These are phyloP conservation scores for Plantago ovata DNA, from an alignment of 257 asterid species.

Conservation along the genomic window DNA sequence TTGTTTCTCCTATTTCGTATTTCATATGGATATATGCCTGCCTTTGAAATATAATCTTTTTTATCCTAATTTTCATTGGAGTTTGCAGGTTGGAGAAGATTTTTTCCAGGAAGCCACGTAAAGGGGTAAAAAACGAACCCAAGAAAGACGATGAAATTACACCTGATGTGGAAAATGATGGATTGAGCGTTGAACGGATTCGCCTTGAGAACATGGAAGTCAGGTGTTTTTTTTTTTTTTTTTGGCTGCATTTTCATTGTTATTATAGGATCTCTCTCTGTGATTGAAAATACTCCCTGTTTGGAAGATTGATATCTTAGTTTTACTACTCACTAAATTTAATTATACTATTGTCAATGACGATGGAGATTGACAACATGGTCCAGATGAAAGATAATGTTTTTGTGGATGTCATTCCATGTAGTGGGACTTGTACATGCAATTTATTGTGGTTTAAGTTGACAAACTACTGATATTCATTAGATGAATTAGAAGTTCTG, in stretches of 20 bases:
- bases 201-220: conserved; percentile 84
- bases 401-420: too few relatives aligned
- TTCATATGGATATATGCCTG: conserved; percentile 7
- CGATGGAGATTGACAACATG: too few relatives aligned
- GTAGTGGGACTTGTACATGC: too few relatives aligned
- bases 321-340: too few relatives aligned
- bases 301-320: too few relatives aligned
- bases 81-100: conserved; percentile 55
- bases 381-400: too few relatives aligned
- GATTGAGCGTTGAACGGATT: conserved; percentile 74
- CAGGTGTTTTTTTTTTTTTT: conserved; percentile 50
- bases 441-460: too few relatives aligned
- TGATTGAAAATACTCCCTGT: too few relatives aligned
- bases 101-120: conserved; percentile 53
- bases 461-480: too few relatives aligned
- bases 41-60: conserved; percentile 8
- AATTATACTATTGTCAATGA: too few relatives aligned
- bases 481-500: too few relatives aligned
- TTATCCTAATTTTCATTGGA: background rate
- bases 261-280: background rate
- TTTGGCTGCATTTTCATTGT: conserved; percentile 13
- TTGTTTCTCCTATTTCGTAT: conserved; percentile 13
- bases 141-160: conserved; percentile 47
- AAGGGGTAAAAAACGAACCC: conserved; percentile 33
- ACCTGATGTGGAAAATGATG: conserved; percentile 46